Evolutionary conservation across 176 grass and related monocot species (phyloP).

Genomic region (Cocos nucifera): DNA sequence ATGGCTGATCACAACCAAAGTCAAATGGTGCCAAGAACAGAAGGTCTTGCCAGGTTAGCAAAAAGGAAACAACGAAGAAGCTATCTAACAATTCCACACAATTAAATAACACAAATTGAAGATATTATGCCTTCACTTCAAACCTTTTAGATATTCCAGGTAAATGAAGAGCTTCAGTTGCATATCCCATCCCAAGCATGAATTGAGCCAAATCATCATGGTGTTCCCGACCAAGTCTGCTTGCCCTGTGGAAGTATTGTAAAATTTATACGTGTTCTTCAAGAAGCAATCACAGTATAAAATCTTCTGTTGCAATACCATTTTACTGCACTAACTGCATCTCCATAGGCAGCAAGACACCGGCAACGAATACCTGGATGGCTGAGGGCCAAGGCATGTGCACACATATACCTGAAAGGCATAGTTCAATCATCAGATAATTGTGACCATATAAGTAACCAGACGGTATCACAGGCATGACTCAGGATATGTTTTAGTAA

Average conservation of each 20-base stretch:
- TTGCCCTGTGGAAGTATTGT: constrained; percentile 59
- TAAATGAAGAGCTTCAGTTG: constrained; percentile 99
- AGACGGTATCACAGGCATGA: too few relatives aligned
- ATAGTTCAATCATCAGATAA: constrained; percentile 1
- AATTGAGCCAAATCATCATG: constrained; percentile 99
- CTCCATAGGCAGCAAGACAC: constrained; percentile 94
- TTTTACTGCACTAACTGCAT: constrained; percentile 98
- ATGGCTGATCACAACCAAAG: too few relatives aligned
- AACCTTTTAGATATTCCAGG: constrained; percentile 98
- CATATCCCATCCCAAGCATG: constrained; percentile 99
- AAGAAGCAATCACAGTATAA: constrained; percentile 13
- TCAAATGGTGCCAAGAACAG: too few relatives aligned
- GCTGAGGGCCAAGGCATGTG: constrained; percentile 92
- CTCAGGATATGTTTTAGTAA: too few relatives aligned
- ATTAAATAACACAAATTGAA: constrained; percentile 1
- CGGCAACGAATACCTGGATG: constrained; percentile 98
- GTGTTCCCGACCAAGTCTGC: constrained; percentile 85
- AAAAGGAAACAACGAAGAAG: too few relatives aligned
- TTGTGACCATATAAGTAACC: too few relatives aligned
- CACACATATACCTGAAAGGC: constrained; percentile 87
- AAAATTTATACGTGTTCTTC: constrained; percentile 1
- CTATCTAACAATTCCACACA: too few relatives aligned
- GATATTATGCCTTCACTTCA: constrained; percentile 2
- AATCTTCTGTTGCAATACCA: constrained; percentile 43
- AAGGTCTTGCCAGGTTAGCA: too few relatives aligned